Evolutionary conservation across 352 stramenopile genomes (phyloP), one percentile per base, ranked within the genome.

Genomic region (Discostella stelligera): DNA sequence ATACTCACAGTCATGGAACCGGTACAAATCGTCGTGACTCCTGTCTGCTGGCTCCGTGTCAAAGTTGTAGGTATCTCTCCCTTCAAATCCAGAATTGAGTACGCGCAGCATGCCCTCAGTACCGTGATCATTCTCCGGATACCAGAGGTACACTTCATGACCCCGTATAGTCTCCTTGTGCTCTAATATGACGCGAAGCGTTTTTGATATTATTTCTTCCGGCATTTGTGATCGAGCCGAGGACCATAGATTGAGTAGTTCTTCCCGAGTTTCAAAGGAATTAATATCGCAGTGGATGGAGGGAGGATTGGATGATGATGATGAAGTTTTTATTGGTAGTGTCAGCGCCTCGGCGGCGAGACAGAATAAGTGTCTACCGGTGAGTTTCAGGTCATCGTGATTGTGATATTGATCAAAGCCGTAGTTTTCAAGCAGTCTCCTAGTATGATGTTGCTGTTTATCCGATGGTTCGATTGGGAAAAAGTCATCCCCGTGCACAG

Each of bases 311-410:
- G 32, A 23, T 18, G 65, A 30, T 14, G 63, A 63, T 30, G 27
- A 16, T 18, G 71, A 60, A 11, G 30, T 59, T 18, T 52, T 54
- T 46, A 82, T 79, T 14, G 62, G 70, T 10, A 83, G 58, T 9
- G 66, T 73, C 7, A 76, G 53, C 49, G 74, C 54, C 14, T 79
- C 75, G 16, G 83, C 85, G 25, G 81, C 85, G 18, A 91, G 62
- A 78, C 85, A 91, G 65, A 91, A 89, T 32, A 91, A 59, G 69
- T 91, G 80, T 37, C 70, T 73, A 1, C 60, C 85, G 1, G 67
- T 82, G 0, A 90, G 48, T 37, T 72, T 74, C 3, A 79, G 49
- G 49, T 49, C 71, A 32, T 39, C 72, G 27, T 25, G 52, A 49
- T 27, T 70, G 27, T 32, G 27, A 5, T 32, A 32, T 32, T 32